phyloP scores from a whole-genome alignment of 345 rosid genomes.

The Eucalyptus pauciflora region DNA sequence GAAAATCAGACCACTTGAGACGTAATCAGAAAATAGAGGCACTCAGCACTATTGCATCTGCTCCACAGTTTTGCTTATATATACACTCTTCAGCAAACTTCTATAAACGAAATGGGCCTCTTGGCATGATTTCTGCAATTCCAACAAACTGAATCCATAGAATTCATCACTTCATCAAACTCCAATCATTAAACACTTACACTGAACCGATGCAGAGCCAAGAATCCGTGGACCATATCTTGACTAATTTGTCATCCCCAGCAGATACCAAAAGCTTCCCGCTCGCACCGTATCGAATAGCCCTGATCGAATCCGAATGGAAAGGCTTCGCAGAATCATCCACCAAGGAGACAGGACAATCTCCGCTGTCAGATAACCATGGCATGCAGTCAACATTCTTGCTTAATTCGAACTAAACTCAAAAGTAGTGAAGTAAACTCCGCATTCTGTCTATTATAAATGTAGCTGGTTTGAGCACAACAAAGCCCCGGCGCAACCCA shows the following conservation, averaged over 20 bases:
- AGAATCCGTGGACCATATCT: slow-evolving; percentile 72
- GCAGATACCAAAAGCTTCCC: slow-evolving; percentile 83
- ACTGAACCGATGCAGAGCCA: slow-evolving; percentile 66
- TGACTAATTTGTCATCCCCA: slow-evolving; percentile 87
- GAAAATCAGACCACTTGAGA: not conserved
- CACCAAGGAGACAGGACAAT: slow-evolving; percentile 31
- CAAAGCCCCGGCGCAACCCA: not conserved
- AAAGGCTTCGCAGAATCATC: slow-evolving; percentile 48
- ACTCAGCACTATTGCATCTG: not conserved
- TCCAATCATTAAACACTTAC: slow-evolving; percentile 25
- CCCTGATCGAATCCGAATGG: slow-evolving; percentile 74
- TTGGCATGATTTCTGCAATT: not conserved
- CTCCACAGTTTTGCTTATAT: not conserved
- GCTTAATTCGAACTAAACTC: not conserved
- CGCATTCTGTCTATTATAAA: not conserved
- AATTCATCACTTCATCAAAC: not conserved
- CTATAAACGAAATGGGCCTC: not conserved
- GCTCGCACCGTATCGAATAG: slow-evolving; percentile 50
- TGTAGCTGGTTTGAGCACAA: not conserved
- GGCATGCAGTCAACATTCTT: not conserved
- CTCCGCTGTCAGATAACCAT: slow-evolving; percentile 25
- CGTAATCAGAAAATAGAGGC: not conserved
- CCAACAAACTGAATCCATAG: not conserved
- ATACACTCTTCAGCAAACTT: not conserved
- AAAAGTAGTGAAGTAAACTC: not conserved